Conservation (phyloP, 2,329 filamentous ascomycete genomes). For the Fusarium multiceps region DNA sequence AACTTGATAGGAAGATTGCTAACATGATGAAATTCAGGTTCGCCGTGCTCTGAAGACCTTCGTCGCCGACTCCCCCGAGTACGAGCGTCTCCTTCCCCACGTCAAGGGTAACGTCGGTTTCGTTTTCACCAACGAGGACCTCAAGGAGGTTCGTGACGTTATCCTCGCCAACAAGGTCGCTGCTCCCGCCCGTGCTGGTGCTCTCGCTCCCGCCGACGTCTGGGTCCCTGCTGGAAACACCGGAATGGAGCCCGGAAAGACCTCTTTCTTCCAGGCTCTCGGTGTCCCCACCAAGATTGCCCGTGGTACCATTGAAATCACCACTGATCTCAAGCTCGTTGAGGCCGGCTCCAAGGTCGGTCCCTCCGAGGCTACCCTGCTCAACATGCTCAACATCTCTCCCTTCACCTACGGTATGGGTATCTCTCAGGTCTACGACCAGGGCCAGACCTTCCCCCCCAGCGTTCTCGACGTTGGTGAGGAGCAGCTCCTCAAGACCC, state of each 20-base stretch:
- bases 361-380: conserved; percentile 96
- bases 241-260: conserved; percentile 99
- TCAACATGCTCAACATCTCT: conserved; percentile 99
- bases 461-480: conserved; percentile 93
- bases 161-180: conserved; percentile 97
- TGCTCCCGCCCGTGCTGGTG: conserved; percentile 97
- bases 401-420: conserved; percentile 99
- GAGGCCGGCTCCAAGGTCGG: conserved; percentile 94
- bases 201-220: conserved; percentile 91
- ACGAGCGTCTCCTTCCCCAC: conserved; percentile 95
- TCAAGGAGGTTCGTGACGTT: conserved; percentile 92
- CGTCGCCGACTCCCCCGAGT: conserved; percentile 89
- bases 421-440: conserved; percentile 95
- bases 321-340: conserved; percentile 95
- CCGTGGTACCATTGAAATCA: conserved; percentile 99
- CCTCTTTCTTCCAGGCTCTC: conserved; percentile 99
- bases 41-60: conserved; percentile 98
- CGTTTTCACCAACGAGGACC: conserved; percentile 98
- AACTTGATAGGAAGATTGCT: conserved; percentile 17
- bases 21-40: conserved; percentile 64
- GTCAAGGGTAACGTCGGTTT: conserved; percentile 99
- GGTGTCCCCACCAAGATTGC: conserved; percentile 99
- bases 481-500: conserved; percentile 88
- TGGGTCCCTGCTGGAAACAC: conserved; percentile 98
- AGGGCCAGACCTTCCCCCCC: conserved; percentile 91